phyloP scores from a whole-genome alignment of 2,329 filamentous ascomycete genomes.

The Anisogramma anomala region DNA sequence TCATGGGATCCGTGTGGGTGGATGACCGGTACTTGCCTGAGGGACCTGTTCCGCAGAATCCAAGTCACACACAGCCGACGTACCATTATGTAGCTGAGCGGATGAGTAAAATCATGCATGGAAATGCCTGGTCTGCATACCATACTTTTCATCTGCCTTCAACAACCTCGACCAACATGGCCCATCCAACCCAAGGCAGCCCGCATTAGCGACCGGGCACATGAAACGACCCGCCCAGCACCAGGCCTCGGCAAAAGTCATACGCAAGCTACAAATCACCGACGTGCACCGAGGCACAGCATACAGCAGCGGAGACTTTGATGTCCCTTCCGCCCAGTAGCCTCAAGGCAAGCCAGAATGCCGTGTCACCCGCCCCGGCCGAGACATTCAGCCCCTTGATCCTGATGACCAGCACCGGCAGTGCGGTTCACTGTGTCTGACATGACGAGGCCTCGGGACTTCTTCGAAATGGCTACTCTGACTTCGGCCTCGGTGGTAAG shows the following conservation, averaged over 20 bases:
- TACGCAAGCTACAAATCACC: neutral
- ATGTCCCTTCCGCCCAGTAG: neutral
- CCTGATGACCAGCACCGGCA: neutral
- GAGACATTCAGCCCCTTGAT: neutral
- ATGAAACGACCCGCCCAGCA: constrained; percentile 4
- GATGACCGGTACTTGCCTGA: no score
- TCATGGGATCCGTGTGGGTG: no score
- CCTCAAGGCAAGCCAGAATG: neutral
- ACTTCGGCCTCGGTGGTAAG: neutral
- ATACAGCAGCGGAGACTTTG: neutral
- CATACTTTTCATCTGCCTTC: no score
- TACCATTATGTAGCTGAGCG: no score
- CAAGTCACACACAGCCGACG: no score
- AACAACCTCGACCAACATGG: no score
- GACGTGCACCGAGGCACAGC: neutral
- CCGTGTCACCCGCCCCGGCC: neutral
- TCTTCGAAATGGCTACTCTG: neutral
- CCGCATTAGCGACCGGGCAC: neutral
- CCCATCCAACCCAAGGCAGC: neutral
- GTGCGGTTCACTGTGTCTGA: neutral
- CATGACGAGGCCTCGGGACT: neutral
- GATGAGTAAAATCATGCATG: no score
- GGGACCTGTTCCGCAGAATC: no score
- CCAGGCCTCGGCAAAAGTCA: neutral
- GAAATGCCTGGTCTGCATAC: no score